A percentile compares a stretch with the other conserved stretches of the same genome.
Evolutionary conservation across 108 stramenopile species (phyloP).

Genomic region (Chaetoceros tenuissimus): DNA sequence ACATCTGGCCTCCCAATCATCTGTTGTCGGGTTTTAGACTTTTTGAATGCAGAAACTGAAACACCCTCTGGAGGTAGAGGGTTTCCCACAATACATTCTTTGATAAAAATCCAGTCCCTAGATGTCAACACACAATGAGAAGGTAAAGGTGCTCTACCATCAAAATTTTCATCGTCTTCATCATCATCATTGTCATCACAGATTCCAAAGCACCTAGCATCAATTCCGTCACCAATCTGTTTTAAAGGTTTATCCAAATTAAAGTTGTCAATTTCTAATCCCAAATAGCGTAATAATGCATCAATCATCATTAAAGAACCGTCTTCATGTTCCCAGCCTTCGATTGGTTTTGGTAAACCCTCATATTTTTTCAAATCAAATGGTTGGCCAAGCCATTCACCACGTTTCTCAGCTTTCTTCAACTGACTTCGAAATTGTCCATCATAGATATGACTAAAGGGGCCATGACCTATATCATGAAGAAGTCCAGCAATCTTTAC

Average conservation of each 20-base stretch:
- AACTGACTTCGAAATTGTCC: slow-evolving; percentile 26
- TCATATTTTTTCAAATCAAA: slow-evolving; percentile 29
- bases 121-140: slow-evolving; percentile 47
- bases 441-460: slow-evolving; percentile 80
- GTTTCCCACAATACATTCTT: slow-evolving; percentile 54
- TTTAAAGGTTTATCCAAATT: slow-evolving; percentile 61
- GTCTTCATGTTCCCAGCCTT: slow-evolving; percentile 68
- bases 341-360: slow-evolving; percentile 13
- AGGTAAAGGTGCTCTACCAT: slow-evolving; percentile 14
- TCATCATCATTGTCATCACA: slow-evolving; percentile 8
- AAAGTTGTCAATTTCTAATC: slow-evolving; percentile 50
- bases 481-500: slow-evolving; percentile 88
- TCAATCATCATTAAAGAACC: slow-evolving; percentile 74
- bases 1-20: slow-evolving; percentile 43
- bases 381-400: slow-evolving; percentile 20
- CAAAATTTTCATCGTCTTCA: slow-evolving; percentile 8
- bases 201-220: slow-evolving; percentile 45
- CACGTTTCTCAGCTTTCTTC: slow-evolving; percentile 12
- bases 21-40: slow-evolving; percentile 2
- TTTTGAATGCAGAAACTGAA: slow-evolving; percentile 13
- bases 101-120: slow-evolving; percentile 84
- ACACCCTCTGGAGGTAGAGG: slow-evolving; percentile 25
- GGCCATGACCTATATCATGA: slow-evolving; percentile 92
- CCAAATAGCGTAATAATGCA: slow-evolving; percentile 38
- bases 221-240: slow-evolving; percentile 73